Evolutionary conservation across 805 yeast species (phyloP).

Genomic region (Spathaspora girioi): DNA sequence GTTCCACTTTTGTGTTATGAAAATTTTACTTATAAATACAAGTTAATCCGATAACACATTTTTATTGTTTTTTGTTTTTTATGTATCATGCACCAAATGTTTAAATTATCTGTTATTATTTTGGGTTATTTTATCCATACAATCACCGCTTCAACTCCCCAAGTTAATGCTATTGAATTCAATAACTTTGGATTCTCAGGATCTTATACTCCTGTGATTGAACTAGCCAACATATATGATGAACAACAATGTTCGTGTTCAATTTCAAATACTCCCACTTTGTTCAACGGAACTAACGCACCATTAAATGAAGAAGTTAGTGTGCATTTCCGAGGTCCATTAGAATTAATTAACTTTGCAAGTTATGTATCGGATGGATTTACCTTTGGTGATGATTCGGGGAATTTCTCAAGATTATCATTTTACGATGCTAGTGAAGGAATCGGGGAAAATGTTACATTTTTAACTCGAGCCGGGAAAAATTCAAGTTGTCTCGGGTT

Average conservation of each 20-base stretch:
- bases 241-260: constrained; percentile 43
- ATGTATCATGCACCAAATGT: neutral
- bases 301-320: constrained; percentile 69
- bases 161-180: constrained; percentile 34
- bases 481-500: constrained; percentile 62
- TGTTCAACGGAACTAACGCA: constrained; percentile 56
- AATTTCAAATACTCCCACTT: constrained; percentile 28
- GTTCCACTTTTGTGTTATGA: neutral
- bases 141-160: neutral
- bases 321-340: constrained; percentile 78
- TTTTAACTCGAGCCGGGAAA: constrained; percentile 60
- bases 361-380: constrained; percentile 50
- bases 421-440: constrained; percentile 51
- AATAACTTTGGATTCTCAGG: constrained; percentile 57
- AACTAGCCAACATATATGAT: constrained; percentile 36
- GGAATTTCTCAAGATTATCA: constrained; percentile 56
- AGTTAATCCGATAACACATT: neutral
- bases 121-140: neutral
- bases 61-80: neutral
- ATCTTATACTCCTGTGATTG: constrained; percentile 44
- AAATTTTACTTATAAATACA: neutral
- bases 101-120: neutral
- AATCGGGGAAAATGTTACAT: constrained; percentile 61
- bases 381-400: constrained; percentile 29
- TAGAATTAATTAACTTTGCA: constrained; percentile 57